These are phyloP conservation scores for Colletotrichum camelliae DNA, from an alignment of 2,329 filamentous ascomycete genomes.

Conservation along the genomic window DNA sequence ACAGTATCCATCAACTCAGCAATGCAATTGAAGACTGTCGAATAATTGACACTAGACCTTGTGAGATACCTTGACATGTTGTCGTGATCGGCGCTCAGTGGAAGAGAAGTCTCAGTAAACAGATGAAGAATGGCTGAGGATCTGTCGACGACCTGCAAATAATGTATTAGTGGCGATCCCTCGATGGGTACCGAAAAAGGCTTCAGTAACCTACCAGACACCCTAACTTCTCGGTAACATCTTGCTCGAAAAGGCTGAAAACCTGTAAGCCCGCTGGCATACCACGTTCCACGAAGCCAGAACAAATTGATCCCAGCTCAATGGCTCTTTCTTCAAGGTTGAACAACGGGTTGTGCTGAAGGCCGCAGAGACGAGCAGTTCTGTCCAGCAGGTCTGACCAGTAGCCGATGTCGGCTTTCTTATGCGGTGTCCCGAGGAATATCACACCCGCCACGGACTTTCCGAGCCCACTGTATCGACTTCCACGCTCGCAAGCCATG, in stretches of 20 bases:
- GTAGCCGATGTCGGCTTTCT: background rate
- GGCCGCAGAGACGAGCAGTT: rapidly evolving
- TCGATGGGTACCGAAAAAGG: rapidly evolving
- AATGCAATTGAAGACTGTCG: background rate
- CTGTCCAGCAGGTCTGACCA: background rate
- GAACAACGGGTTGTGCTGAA: rapidly evolving
- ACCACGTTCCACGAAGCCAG: background rate
- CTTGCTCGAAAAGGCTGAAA: background rate
- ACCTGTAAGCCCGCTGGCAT: background rate
- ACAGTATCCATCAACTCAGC: rapidly evolving
- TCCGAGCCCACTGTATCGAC: background rate
- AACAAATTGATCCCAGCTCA: background rate
- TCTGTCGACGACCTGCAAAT: background rate
- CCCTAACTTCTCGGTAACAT: rapidly evolving
- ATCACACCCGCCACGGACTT: background rate
- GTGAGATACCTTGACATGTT: background rate
- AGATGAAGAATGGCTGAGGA: background rate
- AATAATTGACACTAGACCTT: background rate
- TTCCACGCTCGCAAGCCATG: background rate
- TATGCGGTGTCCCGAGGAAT: background rate
- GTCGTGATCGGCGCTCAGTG: background rate
- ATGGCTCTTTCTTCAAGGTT: background rate
- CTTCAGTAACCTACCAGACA: background rate
- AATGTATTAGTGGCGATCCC: rapidly evolving
- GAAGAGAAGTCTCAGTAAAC: rapidly evolving